phyloP scores from a whole-genome alignment of 305 asterid species.

The Fraxinus paxiana region DNA sequence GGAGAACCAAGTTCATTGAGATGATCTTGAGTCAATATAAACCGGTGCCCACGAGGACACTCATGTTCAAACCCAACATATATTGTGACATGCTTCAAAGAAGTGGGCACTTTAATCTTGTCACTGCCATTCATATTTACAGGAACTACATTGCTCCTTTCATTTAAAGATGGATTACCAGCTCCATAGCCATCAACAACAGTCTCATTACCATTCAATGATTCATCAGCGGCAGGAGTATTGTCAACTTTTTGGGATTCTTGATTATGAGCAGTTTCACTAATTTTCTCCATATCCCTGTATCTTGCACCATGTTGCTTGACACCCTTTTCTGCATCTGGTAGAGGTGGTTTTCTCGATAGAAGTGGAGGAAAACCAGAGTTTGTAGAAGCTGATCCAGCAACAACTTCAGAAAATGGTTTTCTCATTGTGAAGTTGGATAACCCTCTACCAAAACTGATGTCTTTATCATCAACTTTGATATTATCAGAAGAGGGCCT shows the following conservation, averaged over 20 bases:
- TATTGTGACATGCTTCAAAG: constrained; percentile 39
- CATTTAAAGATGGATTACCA: constrained; percentile 43
- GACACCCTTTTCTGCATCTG: constrained; percentile 43
- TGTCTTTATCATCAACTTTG: constrained; percentile 36
- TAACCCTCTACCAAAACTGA: constrained; percentile 38
- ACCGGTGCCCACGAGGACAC: constrained; percentile 92
- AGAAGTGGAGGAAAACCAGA: constrained; percentile 82
- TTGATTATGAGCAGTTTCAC: constrained; percentile 39
- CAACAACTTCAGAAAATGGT: constrained; percentile 93
- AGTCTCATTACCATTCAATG: constrained; percentile 28
- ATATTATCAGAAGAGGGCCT: constrained; percentile 33
- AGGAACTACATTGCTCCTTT: constrained; percentile 41
- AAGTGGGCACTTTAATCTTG: constrained; percentile 32
- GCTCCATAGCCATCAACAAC: constrained; percentile 25
- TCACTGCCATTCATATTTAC: constrained; percentile 26
- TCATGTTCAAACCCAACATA: constrained; percentile 88
- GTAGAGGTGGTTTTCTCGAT: constrained; percentile 47
- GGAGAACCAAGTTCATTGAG: constrained; percentile 67
- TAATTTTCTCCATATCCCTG: constrained; percentile 34
- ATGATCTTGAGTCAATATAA: constrained; percentile 66
- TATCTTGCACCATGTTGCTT: constrained; percentile 39
- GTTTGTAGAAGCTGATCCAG: constrained; percentile 65
- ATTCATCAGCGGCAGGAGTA: constrained; percentile 32
- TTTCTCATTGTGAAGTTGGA: constrained; percentile 64
- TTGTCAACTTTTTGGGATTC: constrained; percentile 36